Conservation (phyloP, 352 stramenopile genomes). For the Globisporangium cystogenes region DNA sequence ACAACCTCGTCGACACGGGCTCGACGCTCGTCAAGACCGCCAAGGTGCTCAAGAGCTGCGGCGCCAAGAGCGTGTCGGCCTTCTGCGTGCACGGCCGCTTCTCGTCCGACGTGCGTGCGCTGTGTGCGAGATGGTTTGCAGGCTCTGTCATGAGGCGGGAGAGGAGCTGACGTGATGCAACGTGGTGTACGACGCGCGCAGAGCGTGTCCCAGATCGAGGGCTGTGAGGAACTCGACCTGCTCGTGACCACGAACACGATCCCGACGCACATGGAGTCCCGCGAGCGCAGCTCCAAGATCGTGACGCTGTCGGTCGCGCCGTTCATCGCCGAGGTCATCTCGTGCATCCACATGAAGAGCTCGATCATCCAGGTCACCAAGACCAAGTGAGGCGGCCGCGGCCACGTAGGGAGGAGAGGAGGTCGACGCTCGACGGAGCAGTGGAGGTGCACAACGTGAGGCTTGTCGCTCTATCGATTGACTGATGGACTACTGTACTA, state of each 20-base stretch:
- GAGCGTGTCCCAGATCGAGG: conserved; percentile 50
- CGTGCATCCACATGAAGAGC: conserved; percentile 83
- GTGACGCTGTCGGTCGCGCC: conserved; percentile 81
- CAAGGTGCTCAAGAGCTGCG: conserved; percentile 73
- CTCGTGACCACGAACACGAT: conserved; percentile 88
- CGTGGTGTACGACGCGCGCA: conserved; percentile 10
- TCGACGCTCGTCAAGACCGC: conserved; percentile 80
- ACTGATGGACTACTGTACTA: no score
- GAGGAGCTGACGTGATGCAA: not conserved
- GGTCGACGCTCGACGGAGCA: no score
- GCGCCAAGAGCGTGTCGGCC: conserved; percentile 70
- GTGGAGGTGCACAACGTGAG: no score
- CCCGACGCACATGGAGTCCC: conserved; percentile 28
- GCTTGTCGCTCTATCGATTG: no score
- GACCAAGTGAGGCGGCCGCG: conserved; percentile 37
- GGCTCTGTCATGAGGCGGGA: no score
- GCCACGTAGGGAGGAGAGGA: no score
- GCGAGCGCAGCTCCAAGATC: conserved; percentile 56
- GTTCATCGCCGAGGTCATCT: conserved; percentile 87
- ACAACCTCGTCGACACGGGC: conserved; percentile 84
- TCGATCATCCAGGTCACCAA: conserved; percentile 82
- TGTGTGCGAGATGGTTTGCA: conserved; percentile 2
- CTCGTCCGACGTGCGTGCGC: conserved; percentile 53
- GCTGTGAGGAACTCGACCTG: conserved; percentile 70
- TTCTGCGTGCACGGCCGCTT: conserved; percentile 85